A percentile compares a stretch with the other conserved stretches of the same genome.
phyloP scores from a whole-genome alignment of 352 stramenopile species.

The Elongisporangium prolatum region DNA sequence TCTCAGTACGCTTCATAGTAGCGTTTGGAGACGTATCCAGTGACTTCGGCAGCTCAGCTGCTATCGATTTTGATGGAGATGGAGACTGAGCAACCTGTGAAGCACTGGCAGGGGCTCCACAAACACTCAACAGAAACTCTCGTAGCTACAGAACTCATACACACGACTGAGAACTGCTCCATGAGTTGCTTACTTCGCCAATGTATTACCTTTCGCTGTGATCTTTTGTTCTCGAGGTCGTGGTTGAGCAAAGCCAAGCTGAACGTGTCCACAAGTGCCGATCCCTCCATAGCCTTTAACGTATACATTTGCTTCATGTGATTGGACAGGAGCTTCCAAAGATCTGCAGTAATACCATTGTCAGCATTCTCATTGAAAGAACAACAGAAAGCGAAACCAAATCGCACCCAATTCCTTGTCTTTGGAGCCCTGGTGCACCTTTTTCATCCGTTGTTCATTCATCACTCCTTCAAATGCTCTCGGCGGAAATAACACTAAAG shows the following conservation, averaged over 20 bases:
- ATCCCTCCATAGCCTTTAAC: constrained; percentile 30
- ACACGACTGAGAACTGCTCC: background rate
- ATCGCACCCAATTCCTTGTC: constrained; percentile 54
- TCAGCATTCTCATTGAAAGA: background rate
- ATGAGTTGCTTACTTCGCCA: background rate
- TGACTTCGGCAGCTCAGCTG: constrained; percentile 11
- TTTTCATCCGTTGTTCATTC: constrained; percentile 72
- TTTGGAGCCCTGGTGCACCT: constrained; percentile 67
- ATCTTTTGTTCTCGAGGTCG: constrained; percentile 49
- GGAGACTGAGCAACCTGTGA: constrained; percentile 12
- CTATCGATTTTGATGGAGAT: constrained; percentile 14
- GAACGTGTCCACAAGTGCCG: constrained; percentile 42
- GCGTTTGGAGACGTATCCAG: background rate
- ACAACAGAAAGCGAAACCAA: constrained; percentile 4
- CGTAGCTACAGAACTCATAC: constrained; percentile 30
- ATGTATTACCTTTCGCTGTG: constrained; percentile 57
- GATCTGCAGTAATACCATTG: constrained; percentile 23
- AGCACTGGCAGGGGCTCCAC: constrained; percentile 21
- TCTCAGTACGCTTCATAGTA: constrained; percentile 17
- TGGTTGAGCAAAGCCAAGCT: constrained; percentile 48
- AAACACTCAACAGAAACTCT: constrained; percentile 51
- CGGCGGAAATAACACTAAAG: constrained; percentile 52
- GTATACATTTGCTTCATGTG: constrained; percentile 56
- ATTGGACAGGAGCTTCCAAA: constrained; percentile 58
- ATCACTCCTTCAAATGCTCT: constrained; percentile 82